Evolutionary conservation across 176 grass and related monocot genomes (phyloP), one percentile per base, ranked within the genome.

Genomic region (Eremochloa ophiuroides): DNA sequence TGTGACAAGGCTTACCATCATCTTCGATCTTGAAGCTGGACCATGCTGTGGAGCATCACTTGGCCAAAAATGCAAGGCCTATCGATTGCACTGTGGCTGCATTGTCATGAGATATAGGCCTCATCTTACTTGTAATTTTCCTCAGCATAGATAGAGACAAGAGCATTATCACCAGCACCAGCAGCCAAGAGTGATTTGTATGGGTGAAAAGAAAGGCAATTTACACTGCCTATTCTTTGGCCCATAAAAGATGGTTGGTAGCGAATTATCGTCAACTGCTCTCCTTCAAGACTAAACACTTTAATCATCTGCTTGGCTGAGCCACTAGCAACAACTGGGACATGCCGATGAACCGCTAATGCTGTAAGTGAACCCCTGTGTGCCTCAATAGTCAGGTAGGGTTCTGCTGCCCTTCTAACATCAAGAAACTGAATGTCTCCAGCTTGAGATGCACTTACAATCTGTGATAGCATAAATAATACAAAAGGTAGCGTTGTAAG

Each of bases 401-500:
- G 88, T 74, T 94, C 83, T 27, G 86, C 23, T 26, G 84, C 68
- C 58, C 85, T 94, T 89, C 95, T 90, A 65, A 92, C 74, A 87
- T 98, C 95, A 17, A 98, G 73, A 74, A 94, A 98, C 23, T 94
- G 93, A 87, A 96, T 96, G 50, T 96, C 93, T 46, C 93, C 93
- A 60, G 88, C 88, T 81, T 93, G 90, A 37, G 90, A 92, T 70
- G 93, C 90, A 23, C 93, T 93, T 50, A 96, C 88, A 70, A 96
- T 93, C 93, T 96, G 87, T 29, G 27, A 76, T 63, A 38, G 3
- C 33, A 80, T 20, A 80, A 31, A 88, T 83, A 35, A 69, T 34
- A 73, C 61, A 73, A 78, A 72, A 46, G 4, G 25, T 34, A 44
- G 8, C 62, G 53, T 23, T 83, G 48, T 82, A 82, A 86, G 59